Evolutionary conservation across 1,284 basidiomycete species (phyloP).

Genomic region (Heterobasidion occidentale): DNA sequence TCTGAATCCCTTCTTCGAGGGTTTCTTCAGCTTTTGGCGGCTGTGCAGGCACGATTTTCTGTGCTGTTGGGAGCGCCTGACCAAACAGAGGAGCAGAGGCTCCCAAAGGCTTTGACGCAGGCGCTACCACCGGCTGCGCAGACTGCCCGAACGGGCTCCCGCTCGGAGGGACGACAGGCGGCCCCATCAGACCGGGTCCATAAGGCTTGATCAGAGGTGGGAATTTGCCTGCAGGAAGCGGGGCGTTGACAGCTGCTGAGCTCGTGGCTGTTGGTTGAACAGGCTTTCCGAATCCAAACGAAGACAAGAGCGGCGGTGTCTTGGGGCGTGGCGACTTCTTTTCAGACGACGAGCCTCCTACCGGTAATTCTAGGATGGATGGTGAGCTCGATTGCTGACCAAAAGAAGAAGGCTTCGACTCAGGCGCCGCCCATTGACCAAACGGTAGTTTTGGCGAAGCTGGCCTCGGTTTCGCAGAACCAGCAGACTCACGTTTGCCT

Average conservation of each 20-base stretch:
- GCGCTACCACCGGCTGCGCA: neutral
- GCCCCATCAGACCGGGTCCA: neutral
- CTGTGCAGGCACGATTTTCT: conserved; percentile 10
- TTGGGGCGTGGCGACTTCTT: conserved; percentile 16
- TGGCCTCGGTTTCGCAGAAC: conserved; percentile 19
- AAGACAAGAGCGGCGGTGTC: conserved; percentile 31
- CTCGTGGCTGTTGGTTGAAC: neutral
- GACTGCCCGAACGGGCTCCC: neutral
- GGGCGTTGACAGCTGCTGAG: neutral
- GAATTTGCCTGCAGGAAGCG: neutral
- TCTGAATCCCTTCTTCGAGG: conserved; percentile 50
- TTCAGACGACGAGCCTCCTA: neutral
- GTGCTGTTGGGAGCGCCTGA: conserved; percentile 10
- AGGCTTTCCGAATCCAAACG: neutral
- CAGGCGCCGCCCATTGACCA: conserved; percentile 10
- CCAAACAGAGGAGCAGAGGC: conserved; percentile 4
- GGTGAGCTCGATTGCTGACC: neutral
- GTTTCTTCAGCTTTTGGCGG: conserved; percentile 4
- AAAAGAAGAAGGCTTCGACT: conserved; percentile 2
- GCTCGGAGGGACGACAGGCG: conserved; percentile 8
- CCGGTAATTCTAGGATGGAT: neutral
- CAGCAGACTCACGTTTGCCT: conserved; percentile 7
- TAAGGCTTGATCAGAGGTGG: neutral
- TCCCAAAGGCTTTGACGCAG: neutral
- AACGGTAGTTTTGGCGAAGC: conserved; percentile 27